A percentile compares a stretch with the other conserved stretches of the same genome.
These are phyloP conservation scores for Linnemannia exigua DNA, from an alignment of 192 early-diverging fungal species.

Conservation along the genomic window DNA sequence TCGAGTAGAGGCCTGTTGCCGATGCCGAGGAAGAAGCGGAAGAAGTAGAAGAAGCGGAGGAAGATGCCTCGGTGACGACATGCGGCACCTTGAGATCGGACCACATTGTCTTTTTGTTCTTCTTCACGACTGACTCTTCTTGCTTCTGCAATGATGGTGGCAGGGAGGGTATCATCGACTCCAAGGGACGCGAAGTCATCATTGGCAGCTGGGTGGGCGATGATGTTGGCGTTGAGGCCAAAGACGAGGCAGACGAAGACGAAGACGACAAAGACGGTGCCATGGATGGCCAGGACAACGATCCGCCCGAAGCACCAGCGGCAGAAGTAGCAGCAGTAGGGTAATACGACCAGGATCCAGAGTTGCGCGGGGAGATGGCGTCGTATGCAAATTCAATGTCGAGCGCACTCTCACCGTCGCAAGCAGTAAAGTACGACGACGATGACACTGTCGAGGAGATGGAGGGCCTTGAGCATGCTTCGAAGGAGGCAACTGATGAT, in stretches of 20 bases:
- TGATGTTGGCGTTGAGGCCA: not conserved
- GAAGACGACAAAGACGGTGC: not conserved
- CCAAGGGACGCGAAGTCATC: not conserved
- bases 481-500: constrained; percentile 38
- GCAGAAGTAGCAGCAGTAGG: not conserved
- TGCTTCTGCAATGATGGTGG: not conserved
- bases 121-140: constrained; percentile 8
- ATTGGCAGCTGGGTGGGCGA: not conserved
- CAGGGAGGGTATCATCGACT: not conserved
- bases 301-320: not conserved
- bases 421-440: constrained; percentile 20
- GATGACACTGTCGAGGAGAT: constrained; percentile 10
- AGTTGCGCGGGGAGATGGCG: constrained; percentile 35
- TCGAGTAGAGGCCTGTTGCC: not conserved
- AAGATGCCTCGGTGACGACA: not conserved
- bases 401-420: constrained; percentile 32
- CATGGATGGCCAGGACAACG: not conserved
- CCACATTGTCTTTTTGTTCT: constrained; percentile 17
- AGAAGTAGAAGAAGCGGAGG: not conserved
- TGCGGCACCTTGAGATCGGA: constrained; percentile 27
- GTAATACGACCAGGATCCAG: constrained; percentile 24
- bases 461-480: constrained; percentile 28
- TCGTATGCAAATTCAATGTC: not conserved
- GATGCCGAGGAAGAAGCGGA: constrained; percentile 6
- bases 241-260: not conserved